Evolutionary conservation across 129 eudicot species (phyloP).

Genomic region (Sambucus nigra): DNA sequence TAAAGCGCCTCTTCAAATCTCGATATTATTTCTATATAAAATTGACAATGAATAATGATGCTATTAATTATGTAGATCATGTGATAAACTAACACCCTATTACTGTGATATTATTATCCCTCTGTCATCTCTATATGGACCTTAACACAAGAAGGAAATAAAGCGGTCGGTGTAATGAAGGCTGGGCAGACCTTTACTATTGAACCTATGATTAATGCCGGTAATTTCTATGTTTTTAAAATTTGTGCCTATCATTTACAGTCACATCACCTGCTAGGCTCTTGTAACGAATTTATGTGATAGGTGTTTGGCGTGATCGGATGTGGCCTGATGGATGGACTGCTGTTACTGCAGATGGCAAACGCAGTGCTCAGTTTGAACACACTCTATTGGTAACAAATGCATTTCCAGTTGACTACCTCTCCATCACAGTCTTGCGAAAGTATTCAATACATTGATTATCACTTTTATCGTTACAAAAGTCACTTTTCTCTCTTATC

Average conservation of each 20-base stretch:
- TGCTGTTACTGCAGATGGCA: conserved; percentile 88
- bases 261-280: not conserved
- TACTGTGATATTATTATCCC: not conserved
- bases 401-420: not conserved
- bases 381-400: conserved; percentile 82
- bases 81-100: not conserved
- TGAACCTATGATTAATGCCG: conserved; percentile 91
- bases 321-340: conserved; percentile 99
- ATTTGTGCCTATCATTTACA: not conserved
- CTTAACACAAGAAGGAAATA: conserved; percentile 77
- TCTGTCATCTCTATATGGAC: conserved; percentile 17
- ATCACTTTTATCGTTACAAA: no score
- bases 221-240: conserved; percentile 20
- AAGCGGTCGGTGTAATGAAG: conserved; percentile 97
- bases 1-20: conserved; percentile 1
- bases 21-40: not conserved
- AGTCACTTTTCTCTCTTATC: no score
- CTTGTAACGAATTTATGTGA: not conserved
- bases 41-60: no score
- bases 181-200: conserved; percentile 96
- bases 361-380: conserved; percentile 95
- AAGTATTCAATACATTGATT: no score
- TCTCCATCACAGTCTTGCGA: no score
- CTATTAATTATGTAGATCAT: no score
- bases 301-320: conserved; percentile 95